Conservation (phyloP, 768 basidiomycete genomes). For the Leucosporidium scottii region DNA sequence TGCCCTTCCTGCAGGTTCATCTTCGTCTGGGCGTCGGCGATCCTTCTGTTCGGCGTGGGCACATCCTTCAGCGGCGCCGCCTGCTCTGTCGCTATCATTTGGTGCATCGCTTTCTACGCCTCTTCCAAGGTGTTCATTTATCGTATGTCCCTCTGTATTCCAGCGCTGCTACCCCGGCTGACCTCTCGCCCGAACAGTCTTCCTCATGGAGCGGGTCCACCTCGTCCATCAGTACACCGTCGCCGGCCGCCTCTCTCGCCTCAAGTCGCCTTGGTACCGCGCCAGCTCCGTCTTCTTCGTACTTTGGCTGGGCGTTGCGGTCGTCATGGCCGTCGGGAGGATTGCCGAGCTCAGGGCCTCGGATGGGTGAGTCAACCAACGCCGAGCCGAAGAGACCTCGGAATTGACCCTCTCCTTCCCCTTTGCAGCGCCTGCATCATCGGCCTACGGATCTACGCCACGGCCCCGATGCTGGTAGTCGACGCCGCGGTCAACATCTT, state of each 20-base stretch:
- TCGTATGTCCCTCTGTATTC: not conserved
- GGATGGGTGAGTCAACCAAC: slow-evolving; percentile 5
- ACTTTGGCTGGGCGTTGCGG: not conserved
- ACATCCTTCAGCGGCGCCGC: slow-evolving; percentile 6
- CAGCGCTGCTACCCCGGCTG: not conserved
- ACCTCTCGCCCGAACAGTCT: not conserved
- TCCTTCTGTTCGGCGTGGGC: slow-evolving; percentile 31
- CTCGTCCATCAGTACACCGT: slow-evolving; percentile 17
- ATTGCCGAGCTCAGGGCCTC: not conserved
- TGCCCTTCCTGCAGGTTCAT: not conserved
- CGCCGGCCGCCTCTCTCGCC: not conserved
- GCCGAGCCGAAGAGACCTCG: slow-evolving; percentile 6
- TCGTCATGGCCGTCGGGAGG: slow-evolving; percentile 10
- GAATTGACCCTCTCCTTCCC: slow-evolving; percentile 2
- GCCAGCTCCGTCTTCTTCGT: slow-evolving; percentile 2
- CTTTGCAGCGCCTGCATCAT: slow-evolving; percentile 29
- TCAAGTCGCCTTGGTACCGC: slow-evolving; percentile 28
- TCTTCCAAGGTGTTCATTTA: slow-evolving; percentile 27
- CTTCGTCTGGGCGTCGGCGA: slow-evolving; percentile 25
- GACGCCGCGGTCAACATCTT: slow-evolving; percentile 31
- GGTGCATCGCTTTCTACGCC: slow-evolving; percentile 31
- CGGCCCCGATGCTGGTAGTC: slow-evolving; percentile 12
- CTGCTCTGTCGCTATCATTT: slow-evolving; percentile 31
- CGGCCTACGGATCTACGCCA: slow-evolving; percentile 22
- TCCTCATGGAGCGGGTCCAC: slow-evolving; percentile 31